Evolutionary conservation across 2,329 filamentous ascomycete species (phyloP).

Genomic region (Talaromyces amestolkiae): DNA sequence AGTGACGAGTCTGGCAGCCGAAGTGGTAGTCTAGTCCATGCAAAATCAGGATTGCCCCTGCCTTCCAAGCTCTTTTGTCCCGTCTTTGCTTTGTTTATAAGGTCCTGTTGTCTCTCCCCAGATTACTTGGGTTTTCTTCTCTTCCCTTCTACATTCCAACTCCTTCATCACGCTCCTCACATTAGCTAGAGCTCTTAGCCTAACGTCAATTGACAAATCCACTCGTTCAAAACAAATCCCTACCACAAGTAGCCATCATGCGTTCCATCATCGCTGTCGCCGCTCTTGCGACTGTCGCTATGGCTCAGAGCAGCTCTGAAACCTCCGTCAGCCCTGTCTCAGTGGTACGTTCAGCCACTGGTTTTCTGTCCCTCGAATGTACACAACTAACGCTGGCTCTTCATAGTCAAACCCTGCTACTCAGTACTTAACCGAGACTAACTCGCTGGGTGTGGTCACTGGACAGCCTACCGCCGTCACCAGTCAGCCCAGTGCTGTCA

Average conservation of each 20-base stretch:
- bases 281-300: constrained; percentile 44
- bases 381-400: background rate
- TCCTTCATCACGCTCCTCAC: background rate
- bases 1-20: background rate
- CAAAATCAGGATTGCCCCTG: constrained; percentile 10
- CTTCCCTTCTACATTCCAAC: background rate
- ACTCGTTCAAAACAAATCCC: background rate
- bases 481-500: constrained; percentile 33
- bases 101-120: background rate
- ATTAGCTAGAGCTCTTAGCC: background rate
- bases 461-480: constrained; percentile 43
- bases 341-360: constrained; percentile 15
- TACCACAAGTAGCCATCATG: constrained; percentile 45
- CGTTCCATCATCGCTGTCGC: constrained; percentile 45
- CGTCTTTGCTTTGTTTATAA: constrained; percentile 10
- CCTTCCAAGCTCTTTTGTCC: constrained; percentile 1
- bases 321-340: constrained; percentile 7
- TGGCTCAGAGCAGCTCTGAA: constrained; percentile 31
- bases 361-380: background rate
- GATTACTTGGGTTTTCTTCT: background rate
- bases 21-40: background rate
- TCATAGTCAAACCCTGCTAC: constrained; percentile 45
- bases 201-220: background rate
- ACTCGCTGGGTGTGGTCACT: constrained; percentile 51
- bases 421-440: constrained; percentile 47